Evolutionary conservation across 23 red algal species (phyloP).

Genomic region (Gracilaria gracilis): DNA sequence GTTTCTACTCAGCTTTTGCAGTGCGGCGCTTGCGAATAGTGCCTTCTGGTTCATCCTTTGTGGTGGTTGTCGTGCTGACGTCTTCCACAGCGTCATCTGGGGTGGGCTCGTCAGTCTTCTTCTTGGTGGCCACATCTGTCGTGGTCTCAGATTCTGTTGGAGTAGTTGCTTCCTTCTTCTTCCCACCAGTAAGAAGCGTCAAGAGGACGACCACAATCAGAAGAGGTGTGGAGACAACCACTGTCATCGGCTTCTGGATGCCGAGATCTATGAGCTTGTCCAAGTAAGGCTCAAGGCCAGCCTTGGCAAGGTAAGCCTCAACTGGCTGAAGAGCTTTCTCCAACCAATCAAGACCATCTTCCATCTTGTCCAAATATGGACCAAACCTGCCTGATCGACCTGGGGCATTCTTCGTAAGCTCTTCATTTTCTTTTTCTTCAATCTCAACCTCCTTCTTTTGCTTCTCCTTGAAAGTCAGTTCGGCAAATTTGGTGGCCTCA

Average conservation of each 20-base stretch:
- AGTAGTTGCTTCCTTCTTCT: conserved; percentile 16
- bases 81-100: conserved; percentile 57
- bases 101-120: conserved; percentile 66
- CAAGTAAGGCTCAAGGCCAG: conserved; percentile 69
- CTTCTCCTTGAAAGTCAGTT: conserved; percentile 74
- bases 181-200: conserved; percentile 27
- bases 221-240: conserved; percentile 60
- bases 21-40: conserved; percentile 44
- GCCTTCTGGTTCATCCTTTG: conserved; percentile 28
- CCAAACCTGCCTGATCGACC: conserved; percentile 1
- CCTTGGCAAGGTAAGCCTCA: conserved; percentile 34
- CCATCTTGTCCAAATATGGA: conserved; percentile 45
- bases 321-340: conserved; percentile 61
- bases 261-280: conserved; percentile 79
- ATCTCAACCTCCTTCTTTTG: conserved; percentile 70
- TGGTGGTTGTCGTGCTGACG: conserved; percentile 17
- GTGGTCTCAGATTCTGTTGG: conserved; percentile 28
- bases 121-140: conserved; percentile 47
- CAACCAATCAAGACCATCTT: conserved; percentile 33
- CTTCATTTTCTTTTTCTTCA: conserved; percentile 62
- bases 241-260: conserved; percentile 75
- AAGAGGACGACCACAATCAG: conserved; percentile 67
- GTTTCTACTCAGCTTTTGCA: conserved; percentile 23
- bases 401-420: neutral
- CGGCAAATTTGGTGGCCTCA: conserved; percentile 72